Evolutionary conservation across 164 flowering plant species (phyloP).

Genomic region (Nymphaea colorata): DNA sequence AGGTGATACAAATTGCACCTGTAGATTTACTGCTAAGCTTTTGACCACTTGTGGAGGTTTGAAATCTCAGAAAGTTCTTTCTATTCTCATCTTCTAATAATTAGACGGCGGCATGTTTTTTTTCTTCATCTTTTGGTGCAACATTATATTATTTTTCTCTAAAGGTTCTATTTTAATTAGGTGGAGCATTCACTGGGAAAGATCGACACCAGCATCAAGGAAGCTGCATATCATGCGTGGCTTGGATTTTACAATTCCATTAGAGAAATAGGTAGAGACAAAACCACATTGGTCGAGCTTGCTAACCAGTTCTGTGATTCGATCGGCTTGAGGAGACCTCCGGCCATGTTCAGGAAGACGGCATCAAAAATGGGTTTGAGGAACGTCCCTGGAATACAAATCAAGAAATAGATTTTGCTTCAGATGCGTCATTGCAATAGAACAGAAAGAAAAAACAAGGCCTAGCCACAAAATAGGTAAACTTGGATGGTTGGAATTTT

Average conservation of each 20-base stretch:
- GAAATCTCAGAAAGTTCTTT: too few relatives aligned
- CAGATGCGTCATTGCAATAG: neutral
- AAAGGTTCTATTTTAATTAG: slow-evolving; percentile 24
- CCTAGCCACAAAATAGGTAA: neutral
- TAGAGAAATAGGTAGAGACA: slow-evolving; percentile 76
- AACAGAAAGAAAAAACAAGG: neutral
- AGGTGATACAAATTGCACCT: too few relatives aligned
- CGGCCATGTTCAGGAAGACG: slow-evolving; percentile 70
- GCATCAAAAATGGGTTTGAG: slow-evolving; percentile 89
- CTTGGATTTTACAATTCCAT: slow-evolving; percentile 95
- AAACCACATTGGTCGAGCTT: slow-evolving; percentile 69
- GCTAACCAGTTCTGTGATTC: slow-evolving; percentile 60
- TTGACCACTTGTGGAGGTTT: too few relatives aligned
- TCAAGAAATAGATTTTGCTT: slow-evolving; percentile 28
- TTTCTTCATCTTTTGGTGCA: neutral
- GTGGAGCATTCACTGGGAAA: slow-evolving; percentile 48
- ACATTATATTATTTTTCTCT: neutral
- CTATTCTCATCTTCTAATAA: neutral
- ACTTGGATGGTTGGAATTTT: too few relatives aligned
- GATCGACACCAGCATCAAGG: slow-evolving; percentile 64
- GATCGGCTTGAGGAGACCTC: slow-evolving; percentile 64
- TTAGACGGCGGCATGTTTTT: neutral
- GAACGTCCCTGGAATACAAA: slow-evolving; percentile 70
- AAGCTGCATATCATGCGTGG: slow-evolving; percentile 98
- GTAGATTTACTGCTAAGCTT: too few relatives aligned